These are phyloP conservation scores for Begonia peltatifolia DNA, from an alignment of 306 rosid genomes.

Conservation along the genomic window DNA sequence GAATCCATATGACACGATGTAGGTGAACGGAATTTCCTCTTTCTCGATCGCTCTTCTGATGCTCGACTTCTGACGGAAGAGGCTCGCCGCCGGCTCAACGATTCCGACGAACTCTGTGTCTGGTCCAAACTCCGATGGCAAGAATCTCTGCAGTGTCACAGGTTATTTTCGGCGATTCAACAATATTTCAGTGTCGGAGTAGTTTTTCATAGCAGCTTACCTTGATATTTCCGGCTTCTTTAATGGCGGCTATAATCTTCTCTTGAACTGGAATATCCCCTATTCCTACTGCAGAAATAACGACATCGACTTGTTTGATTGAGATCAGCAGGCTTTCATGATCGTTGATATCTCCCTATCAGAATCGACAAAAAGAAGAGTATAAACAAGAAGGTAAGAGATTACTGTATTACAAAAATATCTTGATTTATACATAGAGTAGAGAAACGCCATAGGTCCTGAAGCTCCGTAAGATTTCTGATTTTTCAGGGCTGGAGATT, in stretches of 20 bases:
- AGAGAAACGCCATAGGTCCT: constrained; percentile 9
- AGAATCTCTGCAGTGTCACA: constrained; percentile 20
- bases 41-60: constrained; percentile 23
- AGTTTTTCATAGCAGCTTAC: not conserved
- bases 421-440: constrained; percentile 1
- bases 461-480: constrained; percentile 9
- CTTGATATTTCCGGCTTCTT: constrained; percentile 21
- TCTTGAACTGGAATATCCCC: constrained; percentile 3
- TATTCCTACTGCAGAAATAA: constrained; percentile 8
- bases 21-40: constrained; percentile 23
- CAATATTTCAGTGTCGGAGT: not conserved
- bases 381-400: not conserved
- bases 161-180: not conserved
- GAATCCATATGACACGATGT: constrained; percentile 14
- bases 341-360: constrained; percentile 12
- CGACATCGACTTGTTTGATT: constrained; percentile 10
- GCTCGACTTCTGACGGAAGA: constrained; percentile 11
- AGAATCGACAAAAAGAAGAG: not conserved
- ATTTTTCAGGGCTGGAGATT: constrained; percentile 5
- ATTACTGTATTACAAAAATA: not conserved
- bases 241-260: constrained; percentile 11
- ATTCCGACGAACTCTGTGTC: constrained; percentile 15
- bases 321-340: constrained; percentile 6
- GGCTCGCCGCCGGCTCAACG: constrained; percentile 12
- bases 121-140: constrained; percentile 29